Evolutionary conservation across 108 stramenopile species (phyloP), one percentile per base, ranked within the genome.

Genomic region (Nitzschia palea): DNA sequence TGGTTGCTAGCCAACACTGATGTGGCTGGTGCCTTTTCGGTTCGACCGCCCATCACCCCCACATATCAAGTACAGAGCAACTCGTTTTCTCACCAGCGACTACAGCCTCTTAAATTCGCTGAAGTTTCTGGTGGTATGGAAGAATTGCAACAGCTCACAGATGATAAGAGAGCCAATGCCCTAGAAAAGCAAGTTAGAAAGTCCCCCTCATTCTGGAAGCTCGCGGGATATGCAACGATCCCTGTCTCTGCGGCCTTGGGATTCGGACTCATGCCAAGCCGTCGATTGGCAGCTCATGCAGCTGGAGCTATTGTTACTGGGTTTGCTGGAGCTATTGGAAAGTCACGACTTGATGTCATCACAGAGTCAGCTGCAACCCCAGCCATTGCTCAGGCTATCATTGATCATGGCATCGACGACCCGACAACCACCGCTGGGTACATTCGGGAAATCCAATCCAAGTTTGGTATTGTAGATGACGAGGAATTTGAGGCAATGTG

Each of bases 401-500:
- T 82, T 30, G 82, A 83, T 0, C 40, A 69, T 53, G 82, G 77
- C 29, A 27, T 83, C 29, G 78, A 81, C 17, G 70, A 79, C 63
- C 70, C 79, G 0, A 43, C 69, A 1, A 55, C 50, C 1, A 70
- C 79, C 0, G 25, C 31, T n/a, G 57, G 55, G 0, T 45, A 77
- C 20, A 65, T 84, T 26, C 51, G 73, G 22, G 68, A 64, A 30
- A 45, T 82, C 1, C 53, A 82, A 71, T 56, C 68, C 43, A 10
- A 23, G 12, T 77, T 65, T 48, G 76, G 76, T n/a, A 65, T 76
- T 30, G 45, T 70, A 0, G 69, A 74, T 18, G 62, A 69, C 26
- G 85, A 79, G 31, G 89, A 93, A 31, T 94, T 91, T 77, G 72
- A 62, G 25, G 59, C 54, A n/a, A 72, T 88, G 73, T 78, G 73